phyloP scores from a whole-genome alignment of 192 early-diverging fungal species.

The Lobosporangium transversale region DNA sequence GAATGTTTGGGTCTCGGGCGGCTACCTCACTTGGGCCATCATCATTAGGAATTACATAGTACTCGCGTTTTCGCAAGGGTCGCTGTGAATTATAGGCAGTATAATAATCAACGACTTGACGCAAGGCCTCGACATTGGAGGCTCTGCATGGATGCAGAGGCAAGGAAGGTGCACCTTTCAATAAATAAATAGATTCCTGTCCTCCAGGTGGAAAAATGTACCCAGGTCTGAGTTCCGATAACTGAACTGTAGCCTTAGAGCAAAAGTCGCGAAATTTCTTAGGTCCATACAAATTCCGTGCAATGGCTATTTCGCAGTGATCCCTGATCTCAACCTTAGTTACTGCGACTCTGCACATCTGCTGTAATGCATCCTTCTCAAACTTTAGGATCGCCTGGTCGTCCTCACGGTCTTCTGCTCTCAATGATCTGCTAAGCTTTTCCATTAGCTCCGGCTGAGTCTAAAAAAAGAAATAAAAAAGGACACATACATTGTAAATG shows the following conservation, averaged over 20 bases:
- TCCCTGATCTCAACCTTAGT: constrained; percentile 40
- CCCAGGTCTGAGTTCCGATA: constrained; percentile 33
- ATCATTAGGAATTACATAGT: constrained; percentile 30
- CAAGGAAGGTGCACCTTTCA: constrained; percentile 43
- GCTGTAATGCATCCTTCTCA: constrained; percentile 47
- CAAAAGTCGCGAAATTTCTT: constrained; percentile 50
- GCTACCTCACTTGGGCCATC: constrained; percentile 1
- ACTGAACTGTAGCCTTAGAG: constrained; percentile 43
- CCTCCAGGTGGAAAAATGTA: constrained; percentile 49
- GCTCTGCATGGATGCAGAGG: constrained; percentile 48
- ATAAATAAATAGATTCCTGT: constrained; percentile 49
- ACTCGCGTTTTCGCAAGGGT: constrained; percentile 38
- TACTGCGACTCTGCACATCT: constrained; percentile 47
- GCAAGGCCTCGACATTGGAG: constrained; percentile 42
- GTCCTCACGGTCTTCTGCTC: constrained; percentile 37
- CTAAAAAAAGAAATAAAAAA: neutral
- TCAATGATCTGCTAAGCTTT: constrained; percentile 34
- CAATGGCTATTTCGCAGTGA: constrained; percentile 49
- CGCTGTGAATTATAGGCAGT: constrained; percentile 45
- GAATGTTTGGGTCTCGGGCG: neutral
- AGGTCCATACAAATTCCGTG: constrained; percentile 44
- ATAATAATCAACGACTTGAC: constrained; percentile 46
- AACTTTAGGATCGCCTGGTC: constrained; percentile 49
- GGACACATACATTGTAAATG: no score
- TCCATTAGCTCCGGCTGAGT: constrained; percentile 44